phyloP scores from a whole-genome alignment of 2,329 filamentous ascomycete species.

The Simplicillium aogashimaense region DNA sequence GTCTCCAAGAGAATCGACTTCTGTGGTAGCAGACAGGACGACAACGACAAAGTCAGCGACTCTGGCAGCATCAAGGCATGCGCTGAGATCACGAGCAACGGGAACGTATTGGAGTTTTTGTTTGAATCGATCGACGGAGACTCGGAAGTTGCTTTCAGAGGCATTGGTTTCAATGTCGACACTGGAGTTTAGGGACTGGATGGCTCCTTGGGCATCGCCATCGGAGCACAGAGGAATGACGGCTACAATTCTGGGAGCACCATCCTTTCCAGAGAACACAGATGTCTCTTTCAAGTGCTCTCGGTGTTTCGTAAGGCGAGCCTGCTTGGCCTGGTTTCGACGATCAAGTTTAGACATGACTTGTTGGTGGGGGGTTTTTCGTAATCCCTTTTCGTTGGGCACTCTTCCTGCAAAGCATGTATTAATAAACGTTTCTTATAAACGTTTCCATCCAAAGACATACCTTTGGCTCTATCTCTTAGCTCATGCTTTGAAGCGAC shows the following conservation, averaged over 20 bases:
- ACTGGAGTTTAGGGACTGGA: slow-evolving; percentile 64
- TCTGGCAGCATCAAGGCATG: slow-evolving; percentile 75
- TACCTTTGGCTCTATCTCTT: slow-evolving; percentile 79
- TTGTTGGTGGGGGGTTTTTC: slow-evolving; percentile 90
- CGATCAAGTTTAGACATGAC: slow-evolving; percentile 96
- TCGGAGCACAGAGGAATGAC: slow-evolving; percentile 75
- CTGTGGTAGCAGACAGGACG: slow-evolving; percentile 69
- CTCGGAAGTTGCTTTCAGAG: slow-evolving; percentile 48
- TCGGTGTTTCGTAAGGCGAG: slow-evolving; percentile 71
- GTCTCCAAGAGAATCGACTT: slow-evolving; percentile 79
- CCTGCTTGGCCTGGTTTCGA: slow-evolving; percentile 89
- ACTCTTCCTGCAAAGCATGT: slow-evolving; percentile 55
- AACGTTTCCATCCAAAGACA: slow-evolving; percentile 6
- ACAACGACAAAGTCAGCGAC: slow-evolving; percentile 88
- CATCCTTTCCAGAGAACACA: slow-evolving; percentile 78
- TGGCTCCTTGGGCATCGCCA: slow-evolving; percentile 55
- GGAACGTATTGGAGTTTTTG: slow-evolving; percentile 85
- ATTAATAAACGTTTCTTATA: slow-evolving; percentile 9
- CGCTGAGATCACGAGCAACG: slow-evolving; percentile 60
- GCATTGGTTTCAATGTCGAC: slow-evolving; percentile 66
- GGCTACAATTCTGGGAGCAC: slow-evolving; percentile 78
- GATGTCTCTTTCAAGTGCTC: slow-evolving; percentile 71
- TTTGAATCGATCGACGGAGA: slow-evolving; percentile 83
- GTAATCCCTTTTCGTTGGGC: slow-evolving; percentile 58
- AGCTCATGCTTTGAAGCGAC: slow-evolving; percentile 82